Evolutionary conservation across 495 filamentous ascomycete species (phyloP).

Genomic region (Recurvomyces mirabilis): DNA sequence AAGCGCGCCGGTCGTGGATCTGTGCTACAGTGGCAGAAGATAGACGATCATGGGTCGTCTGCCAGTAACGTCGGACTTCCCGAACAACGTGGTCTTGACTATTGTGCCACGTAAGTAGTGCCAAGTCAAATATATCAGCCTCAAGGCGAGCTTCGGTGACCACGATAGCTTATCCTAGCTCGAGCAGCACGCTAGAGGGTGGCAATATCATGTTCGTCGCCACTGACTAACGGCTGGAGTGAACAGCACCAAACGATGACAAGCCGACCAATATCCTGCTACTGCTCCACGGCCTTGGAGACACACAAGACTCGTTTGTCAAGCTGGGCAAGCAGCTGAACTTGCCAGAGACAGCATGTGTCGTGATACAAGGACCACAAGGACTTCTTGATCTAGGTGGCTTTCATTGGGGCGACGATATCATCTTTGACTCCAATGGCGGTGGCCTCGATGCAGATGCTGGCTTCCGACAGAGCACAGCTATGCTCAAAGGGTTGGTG

Average conservation of each 20-base stretch:
- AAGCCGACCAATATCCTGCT: slow-evolving; percentile 62
- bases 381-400: slow-evolving; percentile 60
- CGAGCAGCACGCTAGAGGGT: no score
- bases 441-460: slow-evolving; percentile 68
- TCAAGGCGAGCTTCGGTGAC: no score
- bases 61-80: slow-evolving; percentile 40
- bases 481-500: slow-evolving; percentile 49
- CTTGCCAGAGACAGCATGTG: slow-evolving; percentile 66
- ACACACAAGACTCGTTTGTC: slow-evolving; percentile 58
- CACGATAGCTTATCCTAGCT: no score
- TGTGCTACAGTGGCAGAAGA: no score
- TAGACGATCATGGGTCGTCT: slow-evolving; percentile 30
- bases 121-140: no score
- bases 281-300: slow-evolving; percentile 85
- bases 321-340: slow-evolving; percentile 59
- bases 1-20: no score
- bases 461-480: slow-evolving; percentile 50
- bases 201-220: no score
- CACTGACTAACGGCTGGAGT: background rate
- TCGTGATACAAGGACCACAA: slow-evolving; percentile 64
- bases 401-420: slow-evolving; percentile 91
- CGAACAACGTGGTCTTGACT: slow-evolving; percentile 20
- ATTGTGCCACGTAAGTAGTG: slow-evolving; percentile 18
- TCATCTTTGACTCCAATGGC: slow-evolving; percentile 50
- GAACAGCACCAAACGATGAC: slow-evolving; percentile 23